Base-by-base conservation (phyloP, 2,329 filamentous ascomycete genomes). In the Nectriaceae sp. region DNA sequence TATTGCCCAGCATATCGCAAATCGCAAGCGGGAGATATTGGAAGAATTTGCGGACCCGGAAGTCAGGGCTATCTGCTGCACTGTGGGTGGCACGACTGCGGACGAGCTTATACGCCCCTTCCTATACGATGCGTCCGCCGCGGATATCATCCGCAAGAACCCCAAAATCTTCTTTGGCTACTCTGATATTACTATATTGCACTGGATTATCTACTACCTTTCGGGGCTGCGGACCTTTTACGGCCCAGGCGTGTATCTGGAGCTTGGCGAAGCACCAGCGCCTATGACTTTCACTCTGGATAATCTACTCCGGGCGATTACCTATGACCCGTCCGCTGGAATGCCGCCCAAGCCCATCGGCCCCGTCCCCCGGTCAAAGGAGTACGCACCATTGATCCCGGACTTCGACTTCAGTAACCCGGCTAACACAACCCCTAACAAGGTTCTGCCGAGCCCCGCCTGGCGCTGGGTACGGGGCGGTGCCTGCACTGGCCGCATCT, bases 211-310 rank as follows among this genome's bases (percentile, higher is more conserved):
- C 26, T 50, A 70, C 49, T 65, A 65, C 1, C 21, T 62, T 11
- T 62, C 68, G 0, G 72, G 73, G 1, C 57, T 75, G 29, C 69
- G 71, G 35, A 74, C 72, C 4, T 75, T 75, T 44, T 75, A 75
- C 56, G 73, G 73, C 0, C 73, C 73, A 3, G 63, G 67, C 3
- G 57, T 66, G 2, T 64, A 74, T 40, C 60, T 70, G 2, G 71
- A 75, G 50, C 68, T 75, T 1, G 69, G 69, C 22, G 68, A 66
- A 24, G 40, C 55, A 1, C 52, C 43, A 10, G 51, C 61, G 0
- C 29, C n/a, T n/a, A 55, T 70, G 4, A 59, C 57, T 0, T 71
- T 71, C 43, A 63, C 51, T 18, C 50, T 63, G 11, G 49, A 61
- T 5, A 55, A 70, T 22, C 60, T 74, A 3, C 57, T 73, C 37